Percentiles rank a stretch among this genome's conserved stretches.
phyloP scores from a whole-genome alignment of 2,329 filamentous ascomycete species.

The Alternaria incomplexa region DNA sequence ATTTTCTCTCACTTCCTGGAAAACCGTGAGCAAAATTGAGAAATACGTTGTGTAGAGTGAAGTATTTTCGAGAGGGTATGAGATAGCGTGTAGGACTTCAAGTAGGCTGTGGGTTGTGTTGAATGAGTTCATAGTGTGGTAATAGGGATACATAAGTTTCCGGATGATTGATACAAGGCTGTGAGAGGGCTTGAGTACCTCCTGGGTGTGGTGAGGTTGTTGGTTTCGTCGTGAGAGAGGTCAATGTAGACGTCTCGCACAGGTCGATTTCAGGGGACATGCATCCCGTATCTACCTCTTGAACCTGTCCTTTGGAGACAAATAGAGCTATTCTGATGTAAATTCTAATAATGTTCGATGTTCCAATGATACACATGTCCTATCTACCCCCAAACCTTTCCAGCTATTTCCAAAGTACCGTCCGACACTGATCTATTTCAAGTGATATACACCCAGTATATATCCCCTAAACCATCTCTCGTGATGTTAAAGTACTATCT shows the following conservation, averaged over 20 bases:
- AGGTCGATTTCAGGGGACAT: neutral
- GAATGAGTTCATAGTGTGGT: accelerated
- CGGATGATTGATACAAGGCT: accelerated
- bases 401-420: neutral
- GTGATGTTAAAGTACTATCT: neutral
- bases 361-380: neutral
- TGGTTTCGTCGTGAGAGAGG: neutral
- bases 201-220: neutral
- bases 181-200: neutral
- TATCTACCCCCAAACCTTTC: neutral
- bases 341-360: neutral
- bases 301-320: neutral
- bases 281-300: accelerated
- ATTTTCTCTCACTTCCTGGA: no score
- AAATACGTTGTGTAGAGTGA: neutral
- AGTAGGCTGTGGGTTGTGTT: neutral
- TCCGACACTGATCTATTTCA: neutral
- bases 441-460: neutral
- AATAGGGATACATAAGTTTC: neutral
- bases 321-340: accelerated
- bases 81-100: neutral
- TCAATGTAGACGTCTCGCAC: neutral
- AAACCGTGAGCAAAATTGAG: no score
- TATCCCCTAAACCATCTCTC: accelerated
- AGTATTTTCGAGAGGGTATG: neutral